phyloP scores from a whole-genome alignment of 2,329 filamentous ascomycete species.

The Colletotrichum agaves region DNA sequence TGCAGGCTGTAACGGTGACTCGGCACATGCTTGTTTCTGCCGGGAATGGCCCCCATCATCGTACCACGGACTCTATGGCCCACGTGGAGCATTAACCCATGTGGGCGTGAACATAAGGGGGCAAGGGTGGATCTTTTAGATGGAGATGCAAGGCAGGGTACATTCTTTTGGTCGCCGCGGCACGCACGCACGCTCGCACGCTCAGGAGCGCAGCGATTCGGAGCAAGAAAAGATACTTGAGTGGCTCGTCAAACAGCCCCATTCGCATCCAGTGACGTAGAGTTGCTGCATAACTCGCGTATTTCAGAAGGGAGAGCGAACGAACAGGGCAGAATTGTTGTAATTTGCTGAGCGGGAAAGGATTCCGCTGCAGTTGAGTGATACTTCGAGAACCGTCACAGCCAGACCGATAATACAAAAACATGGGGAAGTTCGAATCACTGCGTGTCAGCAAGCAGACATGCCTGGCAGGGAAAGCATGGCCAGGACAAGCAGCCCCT shows the following conservation, averaged over 20 bases:
- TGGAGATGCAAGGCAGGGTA: neutral
- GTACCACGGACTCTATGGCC: slow-evolving; percentile 31
- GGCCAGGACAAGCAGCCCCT: neutral
- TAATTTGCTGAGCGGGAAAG: slow-evolving; percentile 19
- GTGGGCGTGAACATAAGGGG: slow-evolving; percentile 24
- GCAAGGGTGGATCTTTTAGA: neutral
- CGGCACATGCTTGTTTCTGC: slow-evolving; percentile 38
- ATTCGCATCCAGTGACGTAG: too few species aligned
- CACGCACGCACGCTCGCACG: neutral
- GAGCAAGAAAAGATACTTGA: slow-evolving; percentile 14
- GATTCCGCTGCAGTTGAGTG: slow-evolving; percentile 28
- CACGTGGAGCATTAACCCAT: slow-evolving; percentile 36
- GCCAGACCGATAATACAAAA: neutral
- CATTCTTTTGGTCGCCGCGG: neutral
- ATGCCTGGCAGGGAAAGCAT: neutral
- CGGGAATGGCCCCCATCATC: slow-evolving; percentile 33
- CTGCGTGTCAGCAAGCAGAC: neutral
- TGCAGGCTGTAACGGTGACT: slow-evolving; percentile 35
- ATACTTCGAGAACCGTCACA: slow-evolving; percentile 24
- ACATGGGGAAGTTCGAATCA: neutral
- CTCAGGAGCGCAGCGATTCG: neutral
- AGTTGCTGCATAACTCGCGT: too few species aligned
- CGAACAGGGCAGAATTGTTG: slow-evolving; percentile 26
- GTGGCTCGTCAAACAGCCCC: neutral
- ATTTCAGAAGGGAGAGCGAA: neutral